Conservation (phyloP, 2,329 filamentous ascomycete species). For the Thielaviopsis ethacetica region DNA sequence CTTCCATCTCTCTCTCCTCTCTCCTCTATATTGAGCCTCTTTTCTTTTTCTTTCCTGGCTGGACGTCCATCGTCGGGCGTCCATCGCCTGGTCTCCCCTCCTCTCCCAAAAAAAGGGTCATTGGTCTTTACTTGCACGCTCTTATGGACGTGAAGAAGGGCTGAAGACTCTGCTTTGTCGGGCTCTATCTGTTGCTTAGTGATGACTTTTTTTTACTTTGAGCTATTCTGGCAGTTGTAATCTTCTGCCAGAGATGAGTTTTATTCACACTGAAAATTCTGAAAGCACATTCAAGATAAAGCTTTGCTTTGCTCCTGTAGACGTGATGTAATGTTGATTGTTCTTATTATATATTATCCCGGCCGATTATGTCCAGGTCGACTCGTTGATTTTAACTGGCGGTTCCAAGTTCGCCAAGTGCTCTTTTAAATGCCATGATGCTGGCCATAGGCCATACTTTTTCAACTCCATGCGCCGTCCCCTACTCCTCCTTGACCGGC, state of each 20-base stretch:
- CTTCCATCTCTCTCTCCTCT: background rate
- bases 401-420: too few relatives aligned
- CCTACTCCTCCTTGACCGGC: conserved; percentile 18
- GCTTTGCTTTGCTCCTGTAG: background rate
- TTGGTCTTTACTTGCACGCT: background rate
- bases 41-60: background rate
- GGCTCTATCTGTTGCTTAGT: conserved; percentile 8
- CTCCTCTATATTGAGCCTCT: too few relatives aligned
- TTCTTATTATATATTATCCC: too few relatives aligned
- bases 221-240: background rate
- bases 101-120: background rate
- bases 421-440: too few relatives aligned
- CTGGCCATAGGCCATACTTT: too few relatives aligned
- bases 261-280: conserved; percentile 13
- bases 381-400: too few relatives aligned
- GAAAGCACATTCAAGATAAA: conserved; percentile 8
- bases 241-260: conserved; percentile 6
- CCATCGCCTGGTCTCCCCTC: too few relatives aligned
- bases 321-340: too few relatives aligned
- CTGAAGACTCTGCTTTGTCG: background rate
- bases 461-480: background rate
- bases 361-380: too few relatives aligned
- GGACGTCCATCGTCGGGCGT: too few relatives aligned
- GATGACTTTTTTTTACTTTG: conserved; percentile 8
- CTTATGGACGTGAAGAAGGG: background rate